phyloP scores from a whole-genome alignment of 129 eudicot genomes.

The Centella asiatica region DNA sequence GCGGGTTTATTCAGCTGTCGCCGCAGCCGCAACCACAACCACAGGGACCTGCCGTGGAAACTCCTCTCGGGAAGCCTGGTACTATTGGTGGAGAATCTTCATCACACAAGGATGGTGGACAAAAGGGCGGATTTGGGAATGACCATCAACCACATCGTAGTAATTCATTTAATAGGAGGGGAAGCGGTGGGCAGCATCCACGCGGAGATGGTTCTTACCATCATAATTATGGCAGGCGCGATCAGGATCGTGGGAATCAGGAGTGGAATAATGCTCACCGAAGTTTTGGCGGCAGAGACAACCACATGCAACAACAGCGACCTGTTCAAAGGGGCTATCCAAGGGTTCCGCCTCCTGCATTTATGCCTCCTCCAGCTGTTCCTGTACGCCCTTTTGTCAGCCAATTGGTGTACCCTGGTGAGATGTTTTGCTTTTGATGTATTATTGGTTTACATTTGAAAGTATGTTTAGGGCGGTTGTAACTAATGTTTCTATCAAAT shows the following conservation, averaged over 20 bases:
- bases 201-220: slow-evolving; percentile 65
- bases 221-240: slow-evolving; percentile 59
- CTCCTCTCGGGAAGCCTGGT: slow-evolving; percentile 25
- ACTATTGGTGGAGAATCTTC: slow-evolving; percentile 27
- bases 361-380: slow-evolving; percentile 42
- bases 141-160: slow-evolving; percentile 50
- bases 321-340: slow-evolving; percentile 42
- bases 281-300: slow-evolving; percentile 46
- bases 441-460: neutral
- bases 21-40: slow-evolving; percentile 27
- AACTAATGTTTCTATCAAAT: slow-evolving; percentile 10
- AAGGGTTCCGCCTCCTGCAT: slow-evolving; percentile 44
- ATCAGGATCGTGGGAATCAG: slow-evolving; percentile 68
- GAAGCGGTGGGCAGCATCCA: slow-evolving; percentile 51
- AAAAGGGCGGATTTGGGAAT: slow-evolving; percentile 37
- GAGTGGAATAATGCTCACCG: slow-evolving; percentile 51
- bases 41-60: slow-evolving; percentile 30
- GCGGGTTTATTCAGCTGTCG: slow-evolving; percentile 43
- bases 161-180: slow-evolving; percentile 53
- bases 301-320: slow-evolving; percentile 47
- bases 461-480: neutral
- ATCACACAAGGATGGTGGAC: slow-evolving; percentile 49
- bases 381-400: slow-evolving; percentile 46
- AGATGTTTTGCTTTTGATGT: slow-evolving; percentile 14
- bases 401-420: slow-evolving; percentile 62